Base-by-base conservation (phyloP, 75 land plant species). In the Cupressus sempervirens region DNA sequence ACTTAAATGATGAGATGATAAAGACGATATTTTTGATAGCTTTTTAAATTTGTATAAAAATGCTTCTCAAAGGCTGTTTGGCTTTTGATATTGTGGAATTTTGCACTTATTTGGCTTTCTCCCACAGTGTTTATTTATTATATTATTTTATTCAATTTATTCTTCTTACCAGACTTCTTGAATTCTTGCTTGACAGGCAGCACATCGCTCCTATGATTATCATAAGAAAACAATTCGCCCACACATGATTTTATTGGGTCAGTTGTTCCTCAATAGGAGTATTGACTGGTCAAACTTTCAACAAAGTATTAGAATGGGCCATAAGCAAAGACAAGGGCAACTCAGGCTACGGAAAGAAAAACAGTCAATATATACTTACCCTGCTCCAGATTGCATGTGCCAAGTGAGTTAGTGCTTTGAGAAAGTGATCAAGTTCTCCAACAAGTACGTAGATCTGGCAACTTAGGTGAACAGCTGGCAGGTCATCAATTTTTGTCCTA, bases 371-470 rank as follows among this genome's bases (percentile, higher is more conserved):
- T 95, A 95, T 83, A 95, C 98, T 50, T 95, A 97, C 85, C 99
- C 99, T 26, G 96, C 94, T 83, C 98, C 99, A 85, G 99, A 97
- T 87, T 97, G 98, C 87, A 93, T 97, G 92, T 97, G 99, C 86
- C 87, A 84, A 58, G 65, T 35, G 26, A 84, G 53, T 81, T 32
- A 26, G 29, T 8, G 18, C 13, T 26, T 40, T 79, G 45, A 7
- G 30, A 45, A 79, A 45, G 41, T 43, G 48, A 79, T 41, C 43
- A 43, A 46, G 46, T 45, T 43, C 30, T 72, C n/a, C 13, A 79
- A 12, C 53, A 45, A 23, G 15, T 26, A 45, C 41, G 23, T 26
- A 2, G 81, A 38, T 41, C 13, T 43, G 48, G 18, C 10, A 43
- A 40, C 81, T 79, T 79, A 30, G 45, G 43, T 79, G 32, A 79